Base-by-base conservation (phyloP, 805 yeast species). In the Candida takata region DNA sequence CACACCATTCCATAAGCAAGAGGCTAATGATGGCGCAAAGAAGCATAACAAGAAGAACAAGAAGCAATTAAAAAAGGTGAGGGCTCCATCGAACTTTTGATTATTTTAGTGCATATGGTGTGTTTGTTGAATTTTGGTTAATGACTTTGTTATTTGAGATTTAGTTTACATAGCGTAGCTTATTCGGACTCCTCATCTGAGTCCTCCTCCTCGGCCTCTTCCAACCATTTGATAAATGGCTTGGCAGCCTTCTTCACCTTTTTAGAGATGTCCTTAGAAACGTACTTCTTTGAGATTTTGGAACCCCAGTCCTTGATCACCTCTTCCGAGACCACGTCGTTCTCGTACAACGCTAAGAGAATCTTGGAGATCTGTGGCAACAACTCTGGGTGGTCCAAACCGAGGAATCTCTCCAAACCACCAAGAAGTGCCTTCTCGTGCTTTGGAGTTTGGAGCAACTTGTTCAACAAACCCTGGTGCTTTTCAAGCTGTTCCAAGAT, bases 191-290 rank as follows among this genome's bases (percentile, higher is more conserved):
- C 35, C 10, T 33, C 35, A 19, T 19, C 35, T 18, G 35, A 44
- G 32, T 52, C 57, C 30, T 54, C 61, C 47, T 77, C 84, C 49
- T 86, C 96, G 42, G 98, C 97, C 61, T 84, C 88, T 57, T 86
- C 80, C 48, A 92, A 75, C 98, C 98, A 92, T 48, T 82, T 78
- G 45, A 92, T 67, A 65, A 92, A 92, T 21, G 97, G 95, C 65
- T 87, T 88, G 42, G 97, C 97, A 31, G 96, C 92, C 64, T 79
- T 84, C 64, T 96, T 84, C 34, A 88, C 95, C 72, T 84, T 90
- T 69, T 90, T 90, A 35, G 94, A 81, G 24, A 78, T 71, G 31
- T 86, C 95, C 67, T 90, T 92, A 43, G 94, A 84, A 42, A 92
- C 96, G 54, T 80, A 92, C 62, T 87, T 88, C 70, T 87, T 87